phyloP scores from a whole-genome alignment of 176 grass and related monocot genomes.

The Rhynchospora tenuis region DNA sequence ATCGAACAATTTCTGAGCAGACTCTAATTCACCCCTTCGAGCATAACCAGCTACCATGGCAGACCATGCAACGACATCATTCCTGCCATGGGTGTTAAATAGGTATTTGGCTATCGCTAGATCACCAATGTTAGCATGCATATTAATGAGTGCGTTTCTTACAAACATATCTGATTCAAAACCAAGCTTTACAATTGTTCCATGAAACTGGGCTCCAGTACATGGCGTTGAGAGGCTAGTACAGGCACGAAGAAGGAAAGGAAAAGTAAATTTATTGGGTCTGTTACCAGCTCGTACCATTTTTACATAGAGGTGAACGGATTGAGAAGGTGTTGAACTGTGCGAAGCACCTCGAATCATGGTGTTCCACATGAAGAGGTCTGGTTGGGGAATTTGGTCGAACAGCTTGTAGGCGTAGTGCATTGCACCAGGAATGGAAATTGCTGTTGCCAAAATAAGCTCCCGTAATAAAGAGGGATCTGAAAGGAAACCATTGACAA shows the following conservation, averaged over 20 bases:
- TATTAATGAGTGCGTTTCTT: constrained; percentile 73
- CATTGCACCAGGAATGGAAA: constrained; percentile 43
- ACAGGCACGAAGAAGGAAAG: constrained; percentile 83
- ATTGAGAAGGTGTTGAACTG: constrained; percentile 37
- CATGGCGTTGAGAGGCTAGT: constrained; percentile 38
- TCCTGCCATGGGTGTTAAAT: constrained; percentile 36
- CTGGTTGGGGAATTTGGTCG: constrained; percentile 57
- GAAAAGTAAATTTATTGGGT: constrained; percentile 73
- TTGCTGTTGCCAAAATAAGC: constrained; percentile 46
- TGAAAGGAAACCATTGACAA: constrained; percentile 62
- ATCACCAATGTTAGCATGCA: constrained; percentile 75
- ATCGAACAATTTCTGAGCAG: constrained; percentile 66
- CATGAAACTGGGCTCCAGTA: constrained; percentile 63
- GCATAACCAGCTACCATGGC: constrained; percentile 59
- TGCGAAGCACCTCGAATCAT: constrained; percentile 67
- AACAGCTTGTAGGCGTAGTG: constrained; percentile 68
- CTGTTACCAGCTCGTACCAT: constrained; percentile 34
- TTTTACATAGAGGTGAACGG: constrained; percentile 46
- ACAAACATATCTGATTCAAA: constrained; percentile 51
- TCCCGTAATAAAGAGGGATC: constrained; percentile 60
- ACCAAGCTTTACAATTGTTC: constrained; percentile 39
- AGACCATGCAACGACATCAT: constrained; percentile 73
- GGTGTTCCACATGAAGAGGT: constrained; percentile 92
- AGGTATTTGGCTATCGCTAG: constrained; percentile 40
- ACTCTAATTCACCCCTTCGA: constrained; percentile 49